phyloP scores from a whole-genome alignment of 75 land plant genomes.

The Sequoia sempervirens region DNA sequence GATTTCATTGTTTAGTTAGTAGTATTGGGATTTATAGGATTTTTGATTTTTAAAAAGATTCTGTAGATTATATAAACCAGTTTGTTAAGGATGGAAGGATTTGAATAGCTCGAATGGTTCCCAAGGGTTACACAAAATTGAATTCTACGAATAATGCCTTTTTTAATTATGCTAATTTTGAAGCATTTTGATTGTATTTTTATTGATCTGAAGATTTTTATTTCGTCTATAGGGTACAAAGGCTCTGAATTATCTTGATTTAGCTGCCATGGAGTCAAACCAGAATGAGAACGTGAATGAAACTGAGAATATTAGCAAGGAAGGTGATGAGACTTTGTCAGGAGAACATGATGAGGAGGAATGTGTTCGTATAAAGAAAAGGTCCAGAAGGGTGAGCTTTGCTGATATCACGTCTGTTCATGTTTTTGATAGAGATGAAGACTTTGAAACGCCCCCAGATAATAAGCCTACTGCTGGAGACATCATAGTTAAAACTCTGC shows the following conservation, averaged over 20 bases:
- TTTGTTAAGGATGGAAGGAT: background rate
- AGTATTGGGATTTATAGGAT: background rate
- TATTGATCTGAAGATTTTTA: background rate
- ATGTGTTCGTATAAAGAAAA: slow-evolving; percentile 21
- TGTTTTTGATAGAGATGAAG: slow-evolving; percentile 55
- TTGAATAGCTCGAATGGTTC: background rate
- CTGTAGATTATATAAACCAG: background rate
- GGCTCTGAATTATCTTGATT: background rate
- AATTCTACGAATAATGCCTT: background rate
- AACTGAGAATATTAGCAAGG: slow-evolving; percentile 9
- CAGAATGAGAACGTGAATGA: background rate
- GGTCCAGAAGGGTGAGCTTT: slow-evolving; percentile 63
- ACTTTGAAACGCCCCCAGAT: slow-evolving; percentile 34
- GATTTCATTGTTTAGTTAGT: background rate
- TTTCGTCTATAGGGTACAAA: background rate
- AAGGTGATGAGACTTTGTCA: slow-evolving; percentile 20
- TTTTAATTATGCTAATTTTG: background rate
- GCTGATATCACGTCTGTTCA: slow-evolving; percentile 70
- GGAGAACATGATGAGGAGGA: slow-evolving; percentile 37
- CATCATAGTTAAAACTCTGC: background rate
- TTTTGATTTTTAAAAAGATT: no score
- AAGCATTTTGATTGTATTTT: background rate
- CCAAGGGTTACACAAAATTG: background rate
- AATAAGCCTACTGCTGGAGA: slow-evolving; percentile 4
- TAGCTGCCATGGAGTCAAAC: background rate